phyloP scores from a whole-genome alignment of 176 grass and related monocot genomes.

The Aegilops longissima region DNA sequence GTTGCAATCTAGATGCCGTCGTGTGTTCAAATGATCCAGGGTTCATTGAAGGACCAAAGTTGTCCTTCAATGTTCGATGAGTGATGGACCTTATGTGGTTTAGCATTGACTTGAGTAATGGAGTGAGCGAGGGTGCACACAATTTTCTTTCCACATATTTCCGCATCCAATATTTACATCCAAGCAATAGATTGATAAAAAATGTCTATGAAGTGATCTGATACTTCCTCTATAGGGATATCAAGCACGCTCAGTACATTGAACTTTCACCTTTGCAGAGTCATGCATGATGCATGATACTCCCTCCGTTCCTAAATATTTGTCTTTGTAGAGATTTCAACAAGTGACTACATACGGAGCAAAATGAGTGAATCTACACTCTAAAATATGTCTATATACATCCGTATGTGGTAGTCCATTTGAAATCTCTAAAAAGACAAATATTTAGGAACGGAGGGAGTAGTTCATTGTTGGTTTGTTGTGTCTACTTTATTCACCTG shows the following conservation, averaged over 20 bases:
- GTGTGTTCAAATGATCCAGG: background rate
- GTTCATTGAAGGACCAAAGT: background rate
- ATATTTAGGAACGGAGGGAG: too few relatives aligned
- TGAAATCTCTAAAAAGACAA: too few relatives aligned
- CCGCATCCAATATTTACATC: background rate
- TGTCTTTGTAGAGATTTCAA: too few relatives aligned
- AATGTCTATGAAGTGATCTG: conserved; percentile 45
- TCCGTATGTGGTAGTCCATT: too few relatives aligned
- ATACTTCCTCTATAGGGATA: conserved; percentile 27
- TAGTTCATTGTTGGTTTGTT: conserved; percentile 27
- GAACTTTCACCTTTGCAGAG: conserved; percentile 21
- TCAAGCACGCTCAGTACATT: conserved; percentile 25
- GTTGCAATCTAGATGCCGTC: background rate
- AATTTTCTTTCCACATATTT: background rate
- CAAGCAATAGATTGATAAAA: conserved; percentile 22
- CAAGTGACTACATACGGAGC: too few relatives aligned
- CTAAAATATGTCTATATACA: too few relatives aligned
- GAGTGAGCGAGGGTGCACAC: background rate
- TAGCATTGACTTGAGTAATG: conserved; percentile 5
- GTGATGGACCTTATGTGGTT: conserved; percentile 17
- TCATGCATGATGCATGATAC: background rate
- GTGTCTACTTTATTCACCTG: conserved; percentile 21
- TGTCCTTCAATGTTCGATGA: conserved; percentile 4
- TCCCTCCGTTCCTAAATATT: too few relatives aligned
- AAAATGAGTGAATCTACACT: too few relatives aligned